Evolutionary conservation across 305 asterid species (phyloP).

Genomic region (Lippia alba): DNA sequence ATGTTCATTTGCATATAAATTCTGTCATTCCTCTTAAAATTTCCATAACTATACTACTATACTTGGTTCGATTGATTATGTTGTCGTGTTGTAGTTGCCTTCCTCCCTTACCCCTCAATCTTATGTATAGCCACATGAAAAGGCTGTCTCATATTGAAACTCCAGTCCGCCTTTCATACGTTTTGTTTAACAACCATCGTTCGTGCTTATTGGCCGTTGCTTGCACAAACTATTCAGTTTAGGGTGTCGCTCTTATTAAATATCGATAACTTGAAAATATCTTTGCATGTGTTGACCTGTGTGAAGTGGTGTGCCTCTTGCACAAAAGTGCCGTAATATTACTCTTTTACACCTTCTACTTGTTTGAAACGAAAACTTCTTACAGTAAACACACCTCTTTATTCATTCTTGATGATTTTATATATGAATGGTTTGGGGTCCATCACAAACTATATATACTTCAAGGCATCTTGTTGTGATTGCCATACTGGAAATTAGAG

Average conservation of each 20-base stretch:
- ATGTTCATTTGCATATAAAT: not conserved
- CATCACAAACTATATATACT: not conserved
- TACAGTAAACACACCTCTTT: too few relatives aligned
- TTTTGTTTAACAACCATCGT: not conserved
- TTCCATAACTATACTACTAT: not conserved
- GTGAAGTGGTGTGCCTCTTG: not conserved
- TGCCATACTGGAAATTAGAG: slow-evolving; percentile 2
- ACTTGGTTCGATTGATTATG: too few relatives aligned
- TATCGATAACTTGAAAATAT: slow-evolving; percentile 6
- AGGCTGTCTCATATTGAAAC: too few relatives aligned
- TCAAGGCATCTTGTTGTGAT: not conserved
- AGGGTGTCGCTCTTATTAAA: slow-evolving; percentile 10
- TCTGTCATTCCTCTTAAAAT: not conserved
- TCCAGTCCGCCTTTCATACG: not conserved
- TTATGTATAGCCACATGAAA: not conserved
- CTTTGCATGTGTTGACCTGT: slow-evolving; percentile 2
- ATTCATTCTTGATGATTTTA: not conserved
- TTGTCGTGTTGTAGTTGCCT: not conserved
- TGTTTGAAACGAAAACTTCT: not conserved
- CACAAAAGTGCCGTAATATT: not conserved
- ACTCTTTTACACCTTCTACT: slow-evolving; percentile 16
- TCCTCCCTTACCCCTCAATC: too few relatives aligned
- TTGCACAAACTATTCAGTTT: not conserved
- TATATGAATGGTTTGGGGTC: too few relatives aligned
- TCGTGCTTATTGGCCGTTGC: not conserved